These are phyloP conservation scores for Codiaeum variegatum DNA, from an alignment of 441 rosid species.

Conservation along the genomic window DNA sequence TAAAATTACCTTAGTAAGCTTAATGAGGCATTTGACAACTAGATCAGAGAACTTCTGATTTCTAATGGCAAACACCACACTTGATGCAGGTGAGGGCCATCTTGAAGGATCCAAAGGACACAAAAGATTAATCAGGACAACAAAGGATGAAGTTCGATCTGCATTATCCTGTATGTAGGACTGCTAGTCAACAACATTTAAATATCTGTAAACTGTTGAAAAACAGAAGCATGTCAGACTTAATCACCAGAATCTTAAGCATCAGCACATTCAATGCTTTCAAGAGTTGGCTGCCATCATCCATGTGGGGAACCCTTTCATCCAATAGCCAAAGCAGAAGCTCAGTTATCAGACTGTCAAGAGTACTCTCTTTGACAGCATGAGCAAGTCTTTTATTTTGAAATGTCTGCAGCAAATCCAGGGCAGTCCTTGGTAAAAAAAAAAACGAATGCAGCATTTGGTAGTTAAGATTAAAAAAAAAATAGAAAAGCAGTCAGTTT, in stretches of 20 bases:
- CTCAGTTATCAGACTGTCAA: slow-evolving; percentile 93
- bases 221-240: slow-evolving; percentile 18
- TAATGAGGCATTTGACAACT: slow-evolving; percentile 98
- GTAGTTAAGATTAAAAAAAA: too few species aligned
- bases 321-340: slow-evolving; percentile 99
- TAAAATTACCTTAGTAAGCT: slow-evolving; percentile 95
- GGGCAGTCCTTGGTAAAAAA: slow-evolving; percentile 15
- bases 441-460: neutral
- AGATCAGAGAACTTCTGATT: slow-evolving; percentile 99
- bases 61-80: slow-evolving; percentile 67
- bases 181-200: slow-evolving; percentile 20
- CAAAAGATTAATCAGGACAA: slow-evolving; percentile 87
- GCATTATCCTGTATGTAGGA: slow-evolving; percentile 83
- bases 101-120: slow-evolving; percentile 92
- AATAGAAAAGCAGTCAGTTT: slow-evolving; percentile 20
- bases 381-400: slow-evolving; percentile 89
- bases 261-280: slow-evolving; percentile 97
- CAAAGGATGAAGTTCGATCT: slow-evolving; percentile 93
- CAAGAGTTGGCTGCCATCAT: slow-evolving; percentile 99
- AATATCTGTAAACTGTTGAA: neutral
- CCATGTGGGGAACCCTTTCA: slow-evolving; percentile 99
- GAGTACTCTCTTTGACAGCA: slow-evolving; percentile 91
- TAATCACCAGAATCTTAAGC: slow-evolving; percentile 94
- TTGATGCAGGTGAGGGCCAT: slow-evolving; percentile 92
- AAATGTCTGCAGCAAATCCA: slow-evolving; percentile 67